A percentile compares a stretch with the other conserved stretches of the same genome.
Evolutionary conservation across 495 filamentous ascomycete species (phyloP).

Genomic region (Tricharina praecox): DNA sequence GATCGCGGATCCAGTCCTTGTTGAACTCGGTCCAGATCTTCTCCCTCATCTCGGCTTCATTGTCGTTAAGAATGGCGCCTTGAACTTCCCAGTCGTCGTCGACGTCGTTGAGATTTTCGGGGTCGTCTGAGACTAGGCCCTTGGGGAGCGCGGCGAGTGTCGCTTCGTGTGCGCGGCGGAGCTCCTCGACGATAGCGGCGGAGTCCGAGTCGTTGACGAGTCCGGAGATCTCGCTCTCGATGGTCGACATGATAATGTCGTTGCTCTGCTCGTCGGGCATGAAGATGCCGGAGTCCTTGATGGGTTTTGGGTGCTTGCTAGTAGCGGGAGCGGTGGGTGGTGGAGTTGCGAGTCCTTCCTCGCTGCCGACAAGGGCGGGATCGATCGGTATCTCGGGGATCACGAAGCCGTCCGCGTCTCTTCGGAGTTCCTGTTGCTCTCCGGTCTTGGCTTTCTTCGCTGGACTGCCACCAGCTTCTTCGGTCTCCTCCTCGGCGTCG

Average conservation of each 20-base stretch:
- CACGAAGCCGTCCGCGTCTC: slow-evolving; percentile 39
- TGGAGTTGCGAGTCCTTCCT: not conserved
- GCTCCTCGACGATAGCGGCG: slow-evolving; percentile 14
- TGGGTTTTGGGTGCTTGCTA: not conserved
- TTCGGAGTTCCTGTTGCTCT: slow-evolving; percentile 21
- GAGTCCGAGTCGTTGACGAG: slow-evolving; percentile 15
- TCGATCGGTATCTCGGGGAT: slow-evolving; percentile 35
- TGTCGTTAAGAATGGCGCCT: slow-evolving; percentile 51
- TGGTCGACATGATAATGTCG: slow-evolving; percentile 22
- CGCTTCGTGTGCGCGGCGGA: slow-evolving; percentile 15
- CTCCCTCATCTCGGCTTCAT: slow-evolving; percentile 63
- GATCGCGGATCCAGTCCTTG: slow-evolving; percentile 67
- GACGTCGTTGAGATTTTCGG: slow-evolving; percentile 42
- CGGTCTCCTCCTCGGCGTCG: slow-evolving; percentile 25
- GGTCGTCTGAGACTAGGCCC: slow-evolving; percentile 16
- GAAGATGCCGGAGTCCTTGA: slow-evolving; percentile 7
- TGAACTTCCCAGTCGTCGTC: slow-evolving; percentile 69
- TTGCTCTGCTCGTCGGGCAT: slow-evolving; percentile 13
- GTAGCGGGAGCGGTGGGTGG: not conserved
- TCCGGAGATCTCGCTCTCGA: slow-evolving; percentile 21
- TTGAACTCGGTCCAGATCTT: slow-evolving; percentile 87
- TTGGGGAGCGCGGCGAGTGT: slow-evolving; percentile 11
- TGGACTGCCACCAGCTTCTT: slow-evolving; percentile 2
- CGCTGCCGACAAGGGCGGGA: slow-evolving; percentile 16
- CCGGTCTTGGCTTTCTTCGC: not conserved